Percentiles rank a stretch among this genome's conserved stretches.
Conservation (phyloP, 139 green algal species). For the Zygnema circumcarinatum region DNA sequence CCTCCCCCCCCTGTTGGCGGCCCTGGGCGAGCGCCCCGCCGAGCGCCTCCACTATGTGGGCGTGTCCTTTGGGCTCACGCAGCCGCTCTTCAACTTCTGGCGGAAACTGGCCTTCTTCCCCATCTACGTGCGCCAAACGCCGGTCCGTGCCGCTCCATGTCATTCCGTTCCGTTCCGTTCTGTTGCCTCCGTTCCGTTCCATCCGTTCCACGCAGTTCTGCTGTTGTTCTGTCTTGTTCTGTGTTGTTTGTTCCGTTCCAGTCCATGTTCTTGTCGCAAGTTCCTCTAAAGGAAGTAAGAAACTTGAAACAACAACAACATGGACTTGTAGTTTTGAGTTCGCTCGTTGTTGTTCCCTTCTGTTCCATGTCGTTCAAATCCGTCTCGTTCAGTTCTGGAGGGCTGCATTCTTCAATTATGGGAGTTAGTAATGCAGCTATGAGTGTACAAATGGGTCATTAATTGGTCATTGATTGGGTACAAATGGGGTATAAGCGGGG, state of each 20-base stretch:
- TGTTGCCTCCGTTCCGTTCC: no score
- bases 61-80: slow-evolving; percentile 90
- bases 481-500: neutral
- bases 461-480: neutral
- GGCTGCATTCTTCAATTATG: neutral
- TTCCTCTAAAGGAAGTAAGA: no score
- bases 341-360: neutral
- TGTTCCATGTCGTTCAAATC: neutral
- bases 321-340: neutral
- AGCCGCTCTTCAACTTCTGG: slow-evolving; percentile 95
- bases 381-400: neutral
- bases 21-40: slow-evolving; percentile 76
- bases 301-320: no score
- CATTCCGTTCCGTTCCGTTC: no score
- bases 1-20: slow-evolving; percentile 88
- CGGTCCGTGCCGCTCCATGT: no score
- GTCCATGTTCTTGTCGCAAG: no score
- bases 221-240: neutral
- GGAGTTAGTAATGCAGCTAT: neutral
- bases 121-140: slow-evolving; percentile 92
- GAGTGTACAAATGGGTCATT: neutral
- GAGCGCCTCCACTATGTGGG: slow-evolving; percentile 94
- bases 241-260: no score
- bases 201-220: no score
- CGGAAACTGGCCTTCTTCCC: slow-evolving; percentile 75